Base-by-base conservation (phyloP, 768 basidiomycete genomes). In the Calocera cornea region DNA sequence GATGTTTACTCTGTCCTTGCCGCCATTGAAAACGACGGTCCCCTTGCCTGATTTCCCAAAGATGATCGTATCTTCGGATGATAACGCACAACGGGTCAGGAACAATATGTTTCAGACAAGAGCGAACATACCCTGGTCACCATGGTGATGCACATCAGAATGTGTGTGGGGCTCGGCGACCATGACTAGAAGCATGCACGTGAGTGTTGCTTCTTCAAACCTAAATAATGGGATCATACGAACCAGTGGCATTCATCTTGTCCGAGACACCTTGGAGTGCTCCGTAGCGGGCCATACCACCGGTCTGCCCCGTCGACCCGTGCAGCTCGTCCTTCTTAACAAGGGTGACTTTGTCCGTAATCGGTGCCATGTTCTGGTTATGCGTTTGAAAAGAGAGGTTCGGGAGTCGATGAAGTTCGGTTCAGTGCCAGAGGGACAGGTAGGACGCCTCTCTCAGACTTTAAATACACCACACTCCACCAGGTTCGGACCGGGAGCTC, bases 141-240 rank as follows among this genome's bases (percentile, higher is more conserved):
- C 70, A 38, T 71, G 70, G 38, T 71, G 70, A 38, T 71, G 70
- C 64, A 71, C 69, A 11, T 31, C 70, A 19, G 70, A 71, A 24
- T 66, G 60, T 22, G 70, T 67, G 44, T 69, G 70, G 1, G 70
- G 70, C 36, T 69, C 34, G 2, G 70, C 70, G 27, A 68, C 34
- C 70, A 71, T 71, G 36, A 70, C 70, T 70, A 38, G 29, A 64
- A 11, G 34, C 60, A 31, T 44, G 67, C 64, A 40, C 16, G 50
- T 19, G 16, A 27, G 54, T 10, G 31, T 29, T 33, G 54, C 24
- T 60, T 60, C 31, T 60, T 27, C 5, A 29, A 5, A 22, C 54
- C 7, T 60, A 10, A 11, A 33, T 31, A 5, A 60, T 5, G 31
- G 22, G 31, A 7, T 29, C 2, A 33, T 16, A 11, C 31, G 11